Conservation (phyloP, 1,139 yeast genomes). For the Blastobotrys niveus region DNA sequence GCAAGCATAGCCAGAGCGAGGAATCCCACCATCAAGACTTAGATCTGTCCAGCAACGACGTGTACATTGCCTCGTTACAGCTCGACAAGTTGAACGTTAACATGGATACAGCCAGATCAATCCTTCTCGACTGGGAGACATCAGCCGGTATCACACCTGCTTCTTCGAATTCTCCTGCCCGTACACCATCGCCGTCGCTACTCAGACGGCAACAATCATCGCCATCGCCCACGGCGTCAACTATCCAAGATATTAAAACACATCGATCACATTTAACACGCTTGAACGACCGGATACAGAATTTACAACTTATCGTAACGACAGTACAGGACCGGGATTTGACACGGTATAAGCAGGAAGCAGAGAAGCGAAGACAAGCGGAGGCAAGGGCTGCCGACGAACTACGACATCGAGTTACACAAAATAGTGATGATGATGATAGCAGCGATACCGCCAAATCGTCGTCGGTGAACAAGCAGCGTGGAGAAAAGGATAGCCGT, state of each 20-base stretch:
- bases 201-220: neutral
- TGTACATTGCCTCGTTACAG: conserved; percentile 22
- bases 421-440: neutral
- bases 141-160: neutral
- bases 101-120: conserved; percentile 25
- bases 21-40: too few relatives aligned
- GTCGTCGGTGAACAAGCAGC: neutral
- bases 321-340: conserved; percentile 18
- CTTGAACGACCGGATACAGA: conserved; percentile 22
- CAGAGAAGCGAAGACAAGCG: neutral
- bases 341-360: conserved; percentile 10
- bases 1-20: too few relatives aligned
- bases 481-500: too few relatives aligned
- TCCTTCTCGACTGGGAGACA: conserved; percentile 22
- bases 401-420: too few relatives aligned
- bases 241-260: neutral
- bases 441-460: conserved; percentile 3
- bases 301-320: conserved; percentile 19
- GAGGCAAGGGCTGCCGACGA: neutral
- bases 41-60: conserved; percentile 15
- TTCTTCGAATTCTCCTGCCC: conserved; percentile 1
- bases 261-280: conserved; percentile 14
- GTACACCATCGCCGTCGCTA: conserved; percentile 4
- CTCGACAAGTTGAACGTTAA: conserved; percentile 23
- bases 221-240: neutral